Conservation (phyloP, 2,329 filamentous ascomycete genomes). For the Ophiostoma quercus region DNA sequence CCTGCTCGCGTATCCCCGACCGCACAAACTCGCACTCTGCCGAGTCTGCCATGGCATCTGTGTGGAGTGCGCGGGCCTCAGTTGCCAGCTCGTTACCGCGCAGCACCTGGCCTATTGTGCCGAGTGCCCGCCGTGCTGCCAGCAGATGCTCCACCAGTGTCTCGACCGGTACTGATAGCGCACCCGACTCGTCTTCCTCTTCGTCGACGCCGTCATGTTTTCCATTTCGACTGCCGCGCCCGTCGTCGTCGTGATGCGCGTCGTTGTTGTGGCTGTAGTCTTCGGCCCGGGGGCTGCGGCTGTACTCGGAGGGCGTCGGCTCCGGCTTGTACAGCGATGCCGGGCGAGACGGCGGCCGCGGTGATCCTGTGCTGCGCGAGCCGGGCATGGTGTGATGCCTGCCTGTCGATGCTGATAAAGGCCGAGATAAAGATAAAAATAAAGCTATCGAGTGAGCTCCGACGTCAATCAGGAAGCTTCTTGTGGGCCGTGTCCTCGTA, state of each 20-base stretch:
- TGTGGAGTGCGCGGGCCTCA: conserved; percentile 66
- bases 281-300: not conserved
- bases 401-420: not conserved
- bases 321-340: conserved; percentile 8
- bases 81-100: conserved; percentile 83
- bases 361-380: conserved; percentile 8
- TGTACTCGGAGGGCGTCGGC: conserved; percentile 11
- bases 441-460: not conserved
- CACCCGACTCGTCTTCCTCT: conserved; percentile 31
- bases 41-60: conserved; percentile 69
- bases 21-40: conserved; percentile 65
- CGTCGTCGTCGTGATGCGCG: conserved; percentile 5
- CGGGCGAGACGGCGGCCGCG: conserved; percentile 16
- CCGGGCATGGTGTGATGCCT: not conserved
- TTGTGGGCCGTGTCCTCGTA: conserved; percentile 4
- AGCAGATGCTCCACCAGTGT: conserved; percentile 78
- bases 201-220: not conserved
- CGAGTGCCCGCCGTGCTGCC: conserved; percentile 79
- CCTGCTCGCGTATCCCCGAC: conserved; percentile 54
- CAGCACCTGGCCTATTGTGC: conserved; percentile 74
- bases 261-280: not conserved
- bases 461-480: not conserved
- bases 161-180: conserved; percentile 54
- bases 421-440: not conserved
- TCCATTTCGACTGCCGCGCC: not conserved